These are phyloP conservation scores for Daucus carota DNA, from an alignment of 129 eudicot genomes.

Conservation along the genomic window DH1_v3.0 NC_030386.2:9955001-9955500, in stretches of 20 bases:
- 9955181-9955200: conserved; percentile 1
- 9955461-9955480: background rate
- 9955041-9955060: conserved; percentile 70
- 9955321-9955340: conserved; percentile 10
- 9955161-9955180: conserved; percentile 56
- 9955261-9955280: conserved; percentile 18
- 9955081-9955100: conserved; percentile 29
- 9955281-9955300: conserved; percentile 15
- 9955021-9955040: conserved; percentile 52
- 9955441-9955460: background rate
- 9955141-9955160: conserved; percentile 64
- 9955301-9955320: conserved; percentile 3
- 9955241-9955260: conserved; percentile 38
- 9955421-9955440: background rate
- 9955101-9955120: conserved; percentile 41
- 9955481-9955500: background rate
- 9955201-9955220: background rate
- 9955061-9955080: conserved; percentile 72
- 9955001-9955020: conserved; percentile 47
- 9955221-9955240: conserved; percentile 15
- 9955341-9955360: conserved; percentile 9
- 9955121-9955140: conserved; percentile 43
- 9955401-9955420: background rate
- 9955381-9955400: background rate
- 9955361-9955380: conserved; percentile 10